These are phyloP conservation scores for Phalaenopsis equestris DNA, from an alignment of 106 monocot genomes.

Conservation along the genomic window DNA sequence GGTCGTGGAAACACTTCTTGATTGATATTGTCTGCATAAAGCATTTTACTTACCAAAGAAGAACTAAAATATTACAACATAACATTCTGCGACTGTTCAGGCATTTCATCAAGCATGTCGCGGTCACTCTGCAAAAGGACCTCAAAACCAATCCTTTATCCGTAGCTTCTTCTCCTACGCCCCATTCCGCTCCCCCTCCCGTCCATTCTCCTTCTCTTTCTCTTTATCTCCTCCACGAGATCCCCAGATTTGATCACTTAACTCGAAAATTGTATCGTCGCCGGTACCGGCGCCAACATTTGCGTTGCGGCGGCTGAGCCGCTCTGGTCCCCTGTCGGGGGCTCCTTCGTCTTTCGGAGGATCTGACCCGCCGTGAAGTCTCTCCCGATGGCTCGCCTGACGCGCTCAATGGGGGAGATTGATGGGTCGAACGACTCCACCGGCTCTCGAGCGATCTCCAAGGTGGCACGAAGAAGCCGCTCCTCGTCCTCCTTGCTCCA, in stretches of 20 bases:
- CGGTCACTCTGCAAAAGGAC: background rate
- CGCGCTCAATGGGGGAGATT: background rate
- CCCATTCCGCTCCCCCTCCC: background rate
- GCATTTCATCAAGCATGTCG: slow-evolving; percentile 8
- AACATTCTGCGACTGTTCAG: background rate
- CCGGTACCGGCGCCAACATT: background rate
- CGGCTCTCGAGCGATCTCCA: slow-evolving; percentile 1
- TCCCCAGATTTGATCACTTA: slow-evolving; percentile 3
- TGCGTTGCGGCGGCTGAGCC: background rate
- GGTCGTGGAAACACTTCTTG: too few species aligned
- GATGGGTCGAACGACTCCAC: background rate
- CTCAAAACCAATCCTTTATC: background rate
- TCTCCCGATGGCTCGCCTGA: background rate
- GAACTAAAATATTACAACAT: background rate
- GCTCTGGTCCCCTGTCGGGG: background rate
- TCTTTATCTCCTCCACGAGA: background rate
- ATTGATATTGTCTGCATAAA: too few species aligned
- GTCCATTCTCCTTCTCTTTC: background rate
- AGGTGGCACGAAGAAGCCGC: background rate
- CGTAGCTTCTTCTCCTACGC: background rate
- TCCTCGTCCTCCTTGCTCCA: background rate
- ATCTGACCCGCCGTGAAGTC: background rate
- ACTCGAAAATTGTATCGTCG: background rate
- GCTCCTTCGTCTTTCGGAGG: background rate
- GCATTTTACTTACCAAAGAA: too few species aligned